phyloP scores from a whole-genome alignment of 768 basidiomycete genomes.

The Lentinula detonsa region DNA sequence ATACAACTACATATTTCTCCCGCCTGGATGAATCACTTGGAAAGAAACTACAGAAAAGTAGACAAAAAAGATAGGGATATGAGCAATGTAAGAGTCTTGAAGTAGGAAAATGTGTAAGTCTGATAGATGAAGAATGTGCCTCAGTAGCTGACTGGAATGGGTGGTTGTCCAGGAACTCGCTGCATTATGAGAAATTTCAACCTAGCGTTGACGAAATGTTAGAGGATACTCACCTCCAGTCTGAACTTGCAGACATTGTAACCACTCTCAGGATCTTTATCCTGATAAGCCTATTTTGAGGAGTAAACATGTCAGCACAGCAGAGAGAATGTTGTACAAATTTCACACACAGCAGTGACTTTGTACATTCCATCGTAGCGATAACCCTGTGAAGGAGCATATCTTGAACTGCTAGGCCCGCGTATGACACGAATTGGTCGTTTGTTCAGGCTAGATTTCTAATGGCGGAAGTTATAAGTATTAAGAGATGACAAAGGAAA shows the following conservation, averaged over 20 bases:
- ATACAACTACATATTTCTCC: too few relatives aligned
- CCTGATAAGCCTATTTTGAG: slow-evolving; percentile 21
- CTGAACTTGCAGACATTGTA: slow-evolving; percentile 24
- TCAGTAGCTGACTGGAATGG: not conserved
- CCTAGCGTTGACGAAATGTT: too few relatives aligned
- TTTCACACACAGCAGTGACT: slow-evolving; percentile 23
- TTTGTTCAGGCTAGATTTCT: slow-evolving; percentile 25
- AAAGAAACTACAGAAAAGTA: too few relatives aligned
- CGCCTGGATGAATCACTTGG: too few relatives aligned
- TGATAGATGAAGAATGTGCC: not conserved
- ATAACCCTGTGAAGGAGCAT: slow-evolving; percentile 28
- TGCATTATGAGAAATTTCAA: not conserved
- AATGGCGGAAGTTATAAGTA: not conserved
- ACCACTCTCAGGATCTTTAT: slow-evolving; percentile 19
- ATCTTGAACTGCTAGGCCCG: slow-evolving; percentile 24
- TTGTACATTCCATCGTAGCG: slow-evolving; percentile 39
- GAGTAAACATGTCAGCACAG: slow-evolving; percentile 7
- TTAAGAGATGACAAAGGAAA: not conserved
- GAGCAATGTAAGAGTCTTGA: too few relatives aligned
- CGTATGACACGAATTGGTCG: slow-evolving; percentile 37
- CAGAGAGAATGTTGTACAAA: not conserved
- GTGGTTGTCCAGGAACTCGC: not conserved
- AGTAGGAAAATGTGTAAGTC: too few relatives aligned
- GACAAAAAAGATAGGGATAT: too few relatives aligned
- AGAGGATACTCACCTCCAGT: slow-evolving; percentile 9